Percentiles rank a stretch among this genome's conserved stretches.
Conservation (phyloP, 495 filamentous ascomycete species). For the Lindgomyces ingoldianus region DNA sequence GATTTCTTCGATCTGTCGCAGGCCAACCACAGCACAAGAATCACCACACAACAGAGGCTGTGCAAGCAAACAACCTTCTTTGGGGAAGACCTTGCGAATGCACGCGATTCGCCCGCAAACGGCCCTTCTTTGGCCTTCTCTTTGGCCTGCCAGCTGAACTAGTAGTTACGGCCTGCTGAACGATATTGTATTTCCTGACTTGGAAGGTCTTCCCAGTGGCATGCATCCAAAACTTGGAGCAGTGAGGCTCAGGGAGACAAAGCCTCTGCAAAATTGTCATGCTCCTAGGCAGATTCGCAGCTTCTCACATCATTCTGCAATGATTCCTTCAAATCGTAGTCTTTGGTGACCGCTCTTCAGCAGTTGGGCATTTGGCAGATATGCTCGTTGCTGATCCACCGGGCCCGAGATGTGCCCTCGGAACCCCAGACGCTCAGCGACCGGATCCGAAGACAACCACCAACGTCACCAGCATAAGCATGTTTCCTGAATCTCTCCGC, state of each 20-base stretch:
- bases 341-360: not conserved
- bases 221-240: not conserved
- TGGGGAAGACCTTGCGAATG: slow-evolving; percentile 24
- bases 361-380: too few relatives aligned
- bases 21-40: slow-evolving; percentile 19
- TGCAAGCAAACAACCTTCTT: slow-evolving; percentile 11
- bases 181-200: not conserved
- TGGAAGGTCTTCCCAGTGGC: slow-evolving; percentile 15
- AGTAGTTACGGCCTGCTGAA: not conserved
- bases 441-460: not conserved
- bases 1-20: not conserved
- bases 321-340: not conserved
- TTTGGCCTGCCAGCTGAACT: slow-evolving; percentile 26
- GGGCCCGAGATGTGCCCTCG: not conserved
- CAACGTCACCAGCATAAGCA: not conserved
- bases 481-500: not conserved
- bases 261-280: slow-evolving; percentile 3
- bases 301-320: slow-evolving; percentile 17
- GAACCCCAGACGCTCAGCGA: too few relatives aligned
- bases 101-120: slow-evolving; percentile 6
- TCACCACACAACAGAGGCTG: slow-evolving; percentile 13
- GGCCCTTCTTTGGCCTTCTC: too few relatives aligned
- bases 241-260: slow-evolving; percentile 1
- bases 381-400: too few relatives aligned
- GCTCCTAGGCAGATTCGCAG: not conserved